Base-by-base conservation (phyloP, 805 yeast species). In the Ascoidea rubescens region DNA sequence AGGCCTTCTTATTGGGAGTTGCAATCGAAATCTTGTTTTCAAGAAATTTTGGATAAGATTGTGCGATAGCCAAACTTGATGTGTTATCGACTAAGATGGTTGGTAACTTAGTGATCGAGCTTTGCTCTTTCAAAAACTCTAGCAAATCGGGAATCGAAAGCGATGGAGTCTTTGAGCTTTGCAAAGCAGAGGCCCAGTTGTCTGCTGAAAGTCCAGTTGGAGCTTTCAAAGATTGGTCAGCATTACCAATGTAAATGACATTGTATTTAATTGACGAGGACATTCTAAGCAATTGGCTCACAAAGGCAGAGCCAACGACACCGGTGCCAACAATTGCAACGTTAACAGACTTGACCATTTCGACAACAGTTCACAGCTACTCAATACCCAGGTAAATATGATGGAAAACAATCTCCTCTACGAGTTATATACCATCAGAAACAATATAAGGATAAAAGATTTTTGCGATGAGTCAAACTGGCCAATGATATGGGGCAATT, bases 1-100 rank as follows among this genome's bases (percentile, higher is more conserved):
- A 93, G 0, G 95, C 99, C 75, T 93, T 93, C 70, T 93, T 93
- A 76, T 93, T 93, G 59, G 99, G 99, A 48, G 99, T 93, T 17
- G 98, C 99, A 61, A 93, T 80, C 48, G 96, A 88, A 58, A 93
- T 81, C 45, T 96, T 96, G 54, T 73, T 77, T 58, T 75, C 67
- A 56, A 91, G 72, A 61, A 93, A 81, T 45, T 72, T 67, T 48
- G 96, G 86, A 68, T 93, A 93, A 51, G 78, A 76, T 47, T 77
- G 74, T 48, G 98, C 96, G 59, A 91, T 70, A 5, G 75, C 64
- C 57, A 78, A 86, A 67, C 82, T 86, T 33, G 98, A 89, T 50
- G 99, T 93, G 77, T 93, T 93, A 70, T 93, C 99, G 46, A 93
- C 85, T 54, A 93, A 71, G 57, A 93, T 84, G 42, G 87, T 79